Percentiles rank a stretch among this genome's conserved stretches.
Evolutionary conservation across 78 protist species (phyloP).

Genomic region (Parvularia atlantis): DNA sequence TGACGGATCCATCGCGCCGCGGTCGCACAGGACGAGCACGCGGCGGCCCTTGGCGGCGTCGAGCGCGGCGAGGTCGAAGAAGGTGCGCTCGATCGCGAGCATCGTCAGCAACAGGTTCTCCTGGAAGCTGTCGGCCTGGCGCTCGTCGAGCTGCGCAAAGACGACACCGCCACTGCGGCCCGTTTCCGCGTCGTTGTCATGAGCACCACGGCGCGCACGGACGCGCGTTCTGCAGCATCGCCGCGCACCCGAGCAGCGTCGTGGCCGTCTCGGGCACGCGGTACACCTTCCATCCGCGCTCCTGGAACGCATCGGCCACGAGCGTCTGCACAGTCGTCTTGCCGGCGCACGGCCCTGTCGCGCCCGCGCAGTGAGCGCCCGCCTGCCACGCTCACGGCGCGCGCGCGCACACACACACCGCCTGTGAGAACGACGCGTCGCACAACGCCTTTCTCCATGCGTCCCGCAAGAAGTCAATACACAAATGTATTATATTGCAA

Average conservation of each 20-base stretch:
- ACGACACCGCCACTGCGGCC: not conserved
- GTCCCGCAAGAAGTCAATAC: too few relatives aligned
- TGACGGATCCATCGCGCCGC: conserved; percentile 17
- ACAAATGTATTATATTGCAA: too few relatives aligned
- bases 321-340: conserved; percentile 11
- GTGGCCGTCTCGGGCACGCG: conserved; percentile 20
- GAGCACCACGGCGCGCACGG: not conserved
- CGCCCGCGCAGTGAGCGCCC: too few relatives aligned
- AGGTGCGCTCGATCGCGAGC: conserved; percentile 1
- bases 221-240: not conserved
- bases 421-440: too few relatives aligned
- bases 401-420: too few relatives aligned
- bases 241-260: not conserved
- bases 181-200: not conserved
- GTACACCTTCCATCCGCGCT: conserved; percentile 19
- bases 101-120: not conserved
- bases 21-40: conserved; percentile 10
- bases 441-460: too few relatives aligned
- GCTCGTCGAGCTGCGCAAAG: not conserved
- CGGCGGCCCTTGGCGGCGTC: too few relatives aligned
- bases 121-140: not conserved
- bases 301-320: not conserved
- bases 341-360: conserved; percentile 31
- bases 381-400: too few relatives aligned
- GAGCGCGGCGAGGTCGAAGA: not conserved